Evolutionary conservation across 1,284 basidiomycete genomes (phyloP), one percentile per base, ranked within the genome.

Genomic region (Ceratorhiza oryzae-sativae): DNA sequence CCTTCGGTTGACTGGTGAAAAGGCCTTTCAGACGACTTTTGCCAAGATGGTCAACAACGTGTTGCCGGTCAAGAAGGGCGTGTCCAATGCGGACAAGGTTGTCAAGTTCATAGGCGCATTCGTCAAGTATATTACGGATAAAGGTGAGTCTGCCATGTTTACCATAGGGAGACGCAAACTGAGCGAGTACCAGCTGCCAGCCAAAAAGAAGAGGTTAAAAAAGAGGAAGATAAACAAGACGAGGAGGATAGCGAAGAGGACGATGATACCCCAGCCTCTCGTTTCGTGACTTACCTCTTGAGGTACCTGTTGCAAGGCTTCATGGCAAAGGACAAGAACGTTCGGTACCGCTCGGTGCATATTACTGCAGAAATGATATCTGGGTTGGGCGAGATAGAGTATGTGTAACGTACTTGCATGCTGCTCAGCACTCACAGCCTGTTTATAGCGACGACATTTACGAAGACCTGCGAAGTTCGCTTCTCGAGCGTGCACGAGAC

Each of bases 31-130:
- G 71, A 87, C 91, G 62, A 80, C 83, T 5, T 92, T 96, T 75
- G 81, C 94, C 49, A 86, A 88, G 56, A 87, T 92, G 84, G 79
- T 94, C 9, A 87, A 86, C 72, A 86, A 90, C 46, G 85, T 93
- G 13, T 78, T 97, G 59, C 84, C 86, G 1, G 82, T 95, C 65
- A 97, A 96, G 86, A 96, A 95, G 81, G 95, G 95, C 8, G 86
- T 89, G 0, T 82, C 85, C 0, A 84, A 89, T 20, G 95, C 91
- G 0, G 95, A 98, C 80, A 84, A 93, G 71, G 84, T 92, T 61
- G 84, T 96, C 78, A 95, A 90, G 82, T 98, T 97, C 79, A 84
- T 95, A 15, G 91, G 92, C 1, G 86, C 86, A 15, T 98, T 95
- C 80, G 86, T 93, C 23, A 88, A 88, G 67, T 94, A 91, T 79